These are phyloP conservation scores for Gossypium australe DNA, from an alignment of 345 rosid genomes.

Conservation along the genomic window DNA sequence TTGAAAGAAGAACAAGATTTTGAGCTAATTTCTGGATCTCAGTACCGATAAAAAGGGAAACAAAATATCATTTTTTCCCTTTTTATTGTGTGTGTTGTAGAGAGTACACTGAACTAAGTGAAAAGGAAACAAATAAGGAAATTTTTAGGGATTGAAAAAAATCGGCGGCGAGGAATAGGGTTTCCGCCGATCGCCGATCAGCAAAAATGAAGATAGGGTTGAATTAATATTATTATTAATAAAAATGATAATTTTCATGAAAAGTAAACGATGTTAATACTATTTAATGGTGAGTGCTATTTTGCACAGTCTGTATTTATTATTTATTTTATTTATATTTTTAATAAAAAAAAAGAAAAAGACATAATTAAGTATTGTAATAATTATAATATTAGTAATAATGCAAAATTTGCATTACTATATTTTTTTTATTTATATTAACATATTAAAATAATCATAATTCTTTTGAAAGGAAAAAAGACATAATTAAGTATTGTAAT, in stretches of 20 bases:
- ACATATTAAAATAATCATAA: not conserved
- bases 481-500: not conserved
- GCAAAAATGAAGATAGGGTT: slow-evolving; percentile 11
- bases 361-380: not conserved
- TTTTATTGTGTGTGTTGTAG: not conserved
- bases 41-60: slow-evolving; percentile 14
- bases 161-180: slow-evolving; percentile 41
- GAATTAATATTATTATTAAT: slow-evolving; percentile 12
- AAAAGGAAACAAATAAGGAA: not conserved
- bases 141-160: slow-evolving; percentile 2
- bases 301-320: slow-evolving; percentile 16
- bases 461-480: too few relatives aligned
- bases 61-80: not conserved
- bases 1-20: slow-evolving; percentile 41
- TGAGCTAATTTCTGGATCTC: slow-evolving; percentile 6
- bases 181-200: slow-evolving; percentile 50
- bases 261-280: slow-evolving; percentile 46
- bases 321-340: not conserved
- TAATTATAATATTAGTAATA: not conserved
- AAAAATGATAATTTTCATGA: slow-evolving; percentile 41
- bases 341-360: not conserved
- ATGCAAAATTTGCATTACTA: not conserved
- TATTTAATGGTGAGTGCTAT: slow-evolving; percentile 42
- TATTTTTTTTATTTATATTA: not conserved
- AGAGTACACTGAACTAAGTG: slow-evolving; percentile 8